These are phyloP conservation scores for Tilletia caries DNA, from an alignment of 1,284 basidiomycete species.

Conservation along the genomic window DNA sequence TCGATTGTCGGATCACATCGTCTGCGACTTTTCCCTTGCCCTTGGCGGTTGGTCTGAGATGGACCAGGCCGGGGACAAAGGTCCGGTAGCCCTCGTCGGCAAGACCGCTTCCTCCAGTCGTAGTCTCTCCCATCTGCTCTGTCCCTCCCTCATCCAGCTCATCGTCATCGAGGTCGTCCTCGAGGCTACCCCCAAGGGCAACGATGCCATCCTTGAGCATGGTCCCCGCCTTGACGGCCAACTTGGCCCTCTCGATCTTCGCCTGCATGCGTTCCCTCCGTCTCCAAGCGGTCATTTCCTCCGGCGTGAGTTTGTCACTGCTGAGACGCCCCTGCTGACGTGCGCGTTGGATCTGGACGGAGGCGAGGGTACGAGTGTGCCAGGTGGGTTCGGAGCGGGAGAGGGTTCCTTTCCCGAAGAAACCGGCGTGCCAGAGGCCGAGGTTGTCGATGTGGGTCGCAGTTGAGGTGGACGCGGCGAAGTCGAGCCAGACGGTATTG, in stretches of 20 bases:
- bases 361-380: constrained; percentile 51
- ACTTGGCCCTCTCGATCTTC: constrained; percentile 50
- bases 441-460: constrained; percentile 5
- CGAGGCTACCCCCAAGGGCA: constrained; percentile 51
- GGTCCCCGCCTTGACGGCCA: constrained; percentile 48
- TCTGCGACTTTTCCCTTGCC: neutral
- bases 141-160: neutral
- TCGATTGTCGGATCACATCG: neutral
- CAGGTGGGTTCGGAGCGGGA: constrained; percentile 93
- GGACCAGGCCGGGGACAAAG: constrained; percentile 21
- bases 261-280: constrained; percentile 46
- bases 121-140: constrained; percentile 1
- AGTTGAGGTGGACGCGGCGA: neutral
- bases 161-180: constrained; percentile 44
- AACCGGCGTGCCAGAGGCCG: constrained; percentile 78
- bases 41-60: constrained; percentile 12
- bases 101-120: no score
- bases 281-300: constrained; percentile 48
- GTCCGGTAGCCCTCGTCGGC: constrained; percentile 16
- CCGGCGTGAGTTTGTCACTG: constrained; percentile 32
- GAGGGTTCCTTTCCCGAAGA: constrained; percentile 94
- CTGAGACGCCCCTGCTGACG: neutral
- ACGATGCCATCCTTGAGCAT: constrained; percentile 46
- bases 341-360: constrained; percentile 17
- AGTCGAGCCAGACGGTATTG: constrained; percentile 1